These are phyloP conservation scores for Closterium sp. DNA, from an alignment of 139 green algal species.

Conservation along the genomic window DNA sequence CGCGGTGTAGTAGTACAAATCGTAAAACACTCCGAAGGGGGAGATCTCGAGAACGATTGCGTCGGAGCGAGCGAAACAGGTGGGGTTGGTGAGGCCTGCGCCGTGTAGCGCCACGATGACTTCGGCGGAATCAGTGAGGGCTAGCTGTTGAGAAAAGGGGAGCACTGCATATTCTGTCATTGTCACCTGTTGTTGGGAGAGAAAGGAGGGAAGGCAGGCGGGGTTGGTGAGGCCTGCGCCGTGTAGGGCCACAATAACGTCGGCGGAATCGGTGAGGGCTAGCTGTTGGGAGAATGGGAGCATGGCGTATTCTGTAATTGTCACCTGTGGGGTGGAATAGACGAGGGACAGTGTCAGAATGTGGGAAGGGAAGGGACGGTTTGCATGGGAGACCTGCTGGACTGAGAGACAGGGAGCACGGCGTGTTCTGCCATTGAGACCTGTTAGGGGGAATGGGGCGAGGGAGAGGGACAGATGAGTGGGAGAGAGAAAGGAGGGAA, in stretches of 20 bases:
- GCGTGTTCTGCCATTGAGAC: too few relatives aligned
- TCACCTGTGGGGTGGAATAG: slow-evolving; percentile 1
- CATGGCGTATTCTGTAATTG: not conserved
- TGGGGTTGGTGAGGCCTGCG: slow-evolving; percentile 27
- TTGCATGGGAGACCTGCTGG: too few relatives aligned
- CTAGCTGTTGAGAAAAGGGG: slow-evolving; percentile 22
- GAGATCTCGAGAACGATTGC: slow-evolving; percentile 22
- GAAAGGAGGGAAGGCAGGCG: not conserved
- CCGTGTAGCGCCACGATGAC: slow-evolving; percentile 20
- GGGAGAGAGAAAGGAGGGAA: too few relatives aligned
- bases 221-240: slow-evolving; percentile 18
- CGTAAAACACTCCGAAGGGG: slow-evolving; percentile 12
- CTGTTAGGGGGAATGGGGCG: not conserved
- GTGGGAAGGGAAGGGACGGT: not conserved
- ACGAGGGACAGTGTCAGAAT: not conserved
- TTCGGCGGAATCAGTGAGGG: not conserved
- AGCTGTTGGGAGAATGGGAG: slow-evolving; percentile 25
- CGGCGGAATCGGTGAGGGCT: not conserved
- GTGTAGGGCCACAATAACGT: slow-evolving; percentile 21
- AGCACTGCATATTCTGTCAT: slow-evolving; percentile 12
- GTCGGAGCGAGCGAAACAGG: not conserved
- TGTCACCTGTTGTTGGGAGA: not conserved
- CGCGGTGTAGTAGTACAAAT: slow-evolving; percentile 17
- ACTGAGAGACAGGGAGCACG: too few relatives aligned
- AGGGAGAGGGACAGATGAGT: slow-evolving; percentile 5